A percentile compares a stretch with the other conserved stretches of the same genome.
Conservation (phyloP, 2,329 filamentous ascomycete genomes). For the Aspergillus sclerotialis region DNA sequence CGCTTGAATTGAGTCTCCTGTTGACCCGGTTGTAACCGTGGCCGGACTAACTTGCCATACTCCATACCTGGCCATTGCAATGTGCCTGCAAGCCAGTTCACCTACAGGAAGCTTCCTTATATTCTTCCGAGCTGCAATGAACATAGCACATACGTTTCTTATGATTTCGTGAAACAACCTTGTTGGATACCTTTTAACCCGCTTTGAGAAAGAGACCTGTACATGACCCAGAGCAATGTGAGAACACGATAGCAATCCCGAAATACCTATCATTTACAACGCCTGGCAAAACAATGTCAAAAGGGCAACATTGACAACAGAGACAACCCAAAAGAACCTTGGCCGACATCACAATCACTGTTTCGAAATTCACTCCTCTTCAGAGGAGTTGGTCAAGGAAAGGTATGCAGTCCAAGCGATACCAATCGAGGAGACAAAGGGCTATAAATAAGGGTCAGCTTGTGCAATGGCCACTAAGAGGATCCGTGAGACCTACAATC, state of each 20-base stretch:
- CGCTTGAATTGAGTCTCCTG: too few species aligned
- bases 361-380: constrained; percentile 48
- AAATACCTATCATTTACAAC: constrained; percentile 5
- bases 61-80: too few species aligned
- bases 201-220: too few species aligned
- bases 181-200: background rate
- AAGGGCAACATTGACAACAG: constrained; percentile 1
- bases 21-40: too few species aligned
- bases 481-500: constrained; percentile 60
- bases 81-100: too few species aligned
- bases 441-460: constrained; percentile 45
- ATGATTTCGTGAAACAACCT: background rate
- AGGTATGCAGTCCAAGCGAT: constrained; percentile 98
- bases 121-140: too few species aligned
- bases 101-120: too few species aligned
- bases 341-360: constrained; percentile 1
- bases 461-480: constrained; percentile 2
- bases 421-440: constrained; percentile 90
- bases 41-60: too few species aligned
- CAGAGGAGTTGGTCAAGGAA: constrained; percentile 80
- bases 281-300: constrained; percentile 4
- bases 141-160: too few species aligned
- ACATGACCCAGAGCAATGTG: background rate
- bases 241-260: background rate
- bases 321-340: constrained; percentile 10